Conservation (phyloP, 2,329 filamentous ascomycete species). For the Lasiodiplodia citricola region DNA sequence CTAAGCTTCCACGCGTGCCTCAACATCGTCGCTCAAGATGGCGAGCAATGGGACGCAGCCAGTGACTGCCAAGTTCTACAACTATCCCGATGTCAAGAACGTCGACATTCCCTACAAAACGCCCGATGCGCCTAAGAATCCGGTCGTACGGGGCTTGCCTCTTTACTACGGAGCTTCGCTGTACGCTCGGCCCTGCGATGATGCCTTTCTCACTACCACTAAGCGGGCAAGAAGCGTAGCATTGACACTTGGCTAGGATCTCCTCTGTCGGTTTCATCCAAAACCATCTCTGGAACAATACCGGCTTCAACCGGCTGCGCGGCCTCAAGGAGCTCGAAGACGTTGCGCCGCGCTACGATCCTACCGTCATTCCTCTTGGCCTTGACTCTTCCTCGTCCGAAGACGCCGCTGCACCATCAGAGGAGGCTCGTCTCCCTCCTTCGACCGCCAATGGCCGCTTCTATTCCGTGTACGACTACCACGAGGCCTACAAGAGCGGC, state of each 20-base stretch:
- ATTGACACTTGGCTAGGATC: constrained; percentile 54
- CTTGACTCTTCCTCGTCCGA: neutral
- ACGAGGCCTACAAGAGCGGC: constrained; percentile 73
- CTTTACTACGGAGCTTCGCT: constrained; percentile 66
- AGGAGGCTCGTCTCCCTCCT: neutral
- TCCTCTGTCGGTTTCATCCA: constrained; percentile 66
- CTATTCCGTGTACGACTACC: constrained; percentile 74
- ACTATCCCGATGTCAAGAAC: constrained; percentile 42
- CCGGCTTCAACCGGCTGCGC: constrained; percentile 66
- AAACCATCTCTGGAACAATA: constrained; percentile 72
- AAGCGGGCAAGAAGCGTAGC: neutral
- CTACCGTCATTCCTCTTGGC: constrained; percentile 59
- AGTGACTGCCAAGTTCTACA: constrained; percentile 29
- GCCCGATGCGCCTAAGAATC: constrained; percentile 61
- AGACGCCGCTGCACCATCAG: neutral
- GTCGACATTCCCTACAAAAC: constrained; percentile 41
- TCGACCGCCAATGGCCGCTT: constrained; percentile 36
- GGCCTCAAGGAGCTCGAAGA: constrained; percentile 60
- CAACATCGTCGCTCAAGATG: constrained; percentile 1
- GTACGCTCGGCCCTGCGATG: constrained; percentile 51
- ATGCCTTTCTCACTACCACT: constrained; percentile 18
- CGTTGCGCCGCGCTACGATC: constrained; percentile 61
- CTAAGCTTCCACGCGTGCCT: neutral
- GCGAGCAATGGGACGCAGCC: neutral
- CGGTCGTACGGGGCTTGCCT: constrained; percentile 69